Percentiles rank a stretch among this genome's conserved stretches.
These are phyloP conservation scores for Symbiotaphrina buchneri DNA, from an alignment of 495 filamentous ascomycete genomes.

Conservation along the genomic window DNA sequence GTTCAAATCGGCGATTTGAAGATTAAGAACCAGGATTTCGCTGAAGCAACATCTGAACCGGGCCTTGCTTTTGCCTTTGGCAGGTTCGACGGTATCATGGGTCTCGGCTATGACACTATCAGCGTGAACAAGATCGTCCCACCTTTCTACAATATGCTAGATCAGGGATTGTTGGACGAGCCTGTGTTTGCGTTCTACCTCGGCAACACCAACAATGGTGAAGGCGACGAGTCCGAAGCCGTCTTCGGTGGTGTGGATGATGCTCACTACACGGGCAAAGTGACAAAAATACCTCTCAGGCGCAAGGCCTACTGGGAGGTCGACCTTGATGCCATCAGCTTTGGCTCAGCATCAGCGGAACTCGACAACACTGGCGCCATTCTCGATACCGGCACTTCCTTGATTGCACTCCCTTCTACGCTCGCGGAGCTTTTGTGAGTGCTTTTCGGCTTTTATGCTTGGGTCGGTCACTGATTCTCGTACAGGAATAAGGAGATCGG, in stretches of 20 bases:
- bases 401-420: slow-evolving; percentile 83
- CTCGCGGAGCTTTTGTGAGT: slow-evolving; percentile 78
- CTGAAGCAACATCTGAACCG: slow-evolving; percentile 85
- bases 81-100: slow-evolving; percentile 93
- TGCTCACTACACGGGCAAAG: slow-evolving; percentile 68
- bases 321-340: slow-evolving; percentile 75
- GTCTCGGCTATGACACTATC: slow-evolving; percentile 84
- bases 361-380: slow-evolving; percentile 89
- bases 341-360: slow-evolving; percentile 63
- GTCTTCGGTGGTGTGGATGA: slow-evolving; percentile 84
- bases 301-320: slow-evolving; percentile 99
- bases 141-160: slow-evolving; percentile 88
- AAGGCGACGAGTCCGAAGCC: slow-evolving; percentile 62
- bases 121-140: slow-evolving; percentile 88
- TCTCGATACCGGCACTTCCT: slow-evolving; percentile 93
- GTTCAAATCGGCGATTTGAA: slow-evolving; percentile 75
- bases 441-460: neutral
- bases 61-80: slow-evolving; percentile 97
- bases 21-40: slow-evolving; percentile 77
- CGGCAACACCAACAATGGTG: slow-evolving; percentile 40
- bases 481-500: slow-evolving; percentile 80
- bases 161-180: slow-evolving; percentile 76
- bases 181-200: slow-evolving; percentile 96
- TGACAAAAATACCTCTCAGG: slow-evolving; percentile 80
- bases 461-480: neutral